These are phyloP conservation scores for Collybiopsis luxurians DNA, from an alignment of 768 basidiomycete species.

Conservation along the genomic window DNA sequence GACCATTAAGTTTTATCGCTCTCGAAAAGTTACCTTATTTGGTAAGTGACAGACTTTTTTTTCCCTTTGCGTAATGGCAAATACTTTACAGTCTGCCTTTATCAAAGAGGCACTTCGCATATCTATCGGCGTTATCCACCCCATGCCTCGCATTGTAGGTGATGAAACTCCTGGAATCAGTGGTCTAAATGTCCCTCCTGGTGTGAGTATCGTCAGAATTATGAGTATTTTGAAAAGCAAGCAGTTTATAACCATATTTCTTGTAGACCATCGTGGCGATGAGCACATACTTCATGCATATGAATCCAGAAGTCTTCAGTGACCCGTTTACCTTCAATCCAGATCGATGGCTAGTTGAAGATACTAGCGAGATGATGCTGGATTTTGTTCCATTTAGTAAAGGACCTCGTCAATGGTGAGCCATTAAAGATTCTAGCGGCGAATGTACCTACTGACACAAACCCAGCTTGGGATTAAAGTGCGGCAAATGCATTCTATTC, in stretches of 20 bases:
- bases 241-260: neutral
- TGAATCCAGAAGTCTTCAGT: constrained; percentile 32
- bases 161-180: constrained; percentile 30
- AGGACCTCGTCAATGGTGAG: neutral
- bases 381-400: constrained; percentile 37
- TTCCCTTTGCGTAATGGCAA: neutral
- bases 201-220: constrained; percentile 21
- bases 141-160: constrained; percentile 39
- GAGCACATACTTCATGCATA: constrained; percentile 28
- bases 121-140: constrained; percentile 34
- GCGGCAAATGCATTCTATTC: too few species aligned
- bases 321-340: constrained; percentile 35
- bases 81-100: constrained; percentile 35
- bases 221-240: neutral
- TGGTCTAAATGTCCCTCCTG: constrained; percentile 33
- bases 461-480: too few species aligned
- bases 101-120: constrained; percentile 45
- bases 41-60: constrained; percentile 26
- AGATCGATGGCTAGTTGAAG: constrained; percentile 37
- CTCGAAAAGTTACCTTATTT: constrained; percentile 42
- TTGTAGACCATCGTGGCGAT: constrained; percentile 40
- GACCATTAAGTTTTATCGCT: constrained; percentile 19
- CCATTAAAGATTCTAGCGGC: neutral
- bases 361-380: constrained; percentile 24
- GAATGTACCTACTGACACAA: neutral